A percentile compares a stretch with the other conserved stretches of the same genome.
Conservation (phyloP, 768 basidiomycete species). For the Termitomyces sp. region DNA sequence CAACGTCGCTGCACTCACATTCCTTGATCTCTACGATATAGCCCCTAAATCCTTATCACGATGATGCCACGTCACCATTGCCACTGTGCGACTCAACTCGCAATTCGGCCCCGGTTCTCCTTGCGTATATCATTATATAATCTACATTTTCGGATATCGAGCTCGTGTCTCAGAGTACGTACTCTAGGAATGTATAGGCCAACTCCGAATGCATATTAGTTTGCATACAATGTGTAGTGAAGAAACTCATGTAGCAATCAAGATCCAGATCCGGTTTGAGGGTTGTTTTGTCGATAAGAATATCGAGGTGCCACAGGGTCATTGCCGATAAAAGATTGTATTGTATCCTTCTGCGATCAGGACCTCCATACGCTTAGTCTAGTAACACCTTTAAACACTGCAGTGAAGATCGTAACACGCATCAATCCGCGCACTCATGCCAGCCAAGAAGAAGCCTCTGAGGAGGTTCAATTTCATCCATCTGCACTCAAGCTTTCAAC, state of each 20-base stretch:
- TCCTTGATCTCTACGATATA: not conserved
- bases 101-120: conserved; percentile 15
- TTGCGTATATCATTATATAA: not conserved
- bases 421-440: too few species aligned
- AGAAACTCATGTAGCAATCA: not conserved
- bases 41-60: not conserved
- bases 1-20: not conserved
- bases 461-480: too few species aligned
- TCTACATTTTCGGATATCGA: not conserved
- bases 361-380: not conserved
- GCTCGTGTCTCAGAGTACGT: not conserved
- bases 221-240: not conserved
- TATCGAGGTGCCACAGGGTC: not conserved
- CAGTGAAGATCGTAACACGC: not conserved
- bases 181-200: not conserved
- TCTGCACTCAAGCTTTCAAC: conserved; percentile 43
- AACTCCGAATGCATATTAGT: not conserved
- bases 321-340: too few species aligned
- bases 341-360: too few species aligned
- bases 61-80: not conserved
- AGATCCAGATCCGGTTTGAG: not conserved
- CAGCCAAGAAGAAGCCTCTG: too few species aligned
- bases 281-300: not conserved
- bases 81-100: conserved; percentile 30
- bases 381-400: not conserved